phyloP scores from a whole-genome alignment of 1,139 yeast genomes.

The Scheffersomyces cryptocercus region DNA sequence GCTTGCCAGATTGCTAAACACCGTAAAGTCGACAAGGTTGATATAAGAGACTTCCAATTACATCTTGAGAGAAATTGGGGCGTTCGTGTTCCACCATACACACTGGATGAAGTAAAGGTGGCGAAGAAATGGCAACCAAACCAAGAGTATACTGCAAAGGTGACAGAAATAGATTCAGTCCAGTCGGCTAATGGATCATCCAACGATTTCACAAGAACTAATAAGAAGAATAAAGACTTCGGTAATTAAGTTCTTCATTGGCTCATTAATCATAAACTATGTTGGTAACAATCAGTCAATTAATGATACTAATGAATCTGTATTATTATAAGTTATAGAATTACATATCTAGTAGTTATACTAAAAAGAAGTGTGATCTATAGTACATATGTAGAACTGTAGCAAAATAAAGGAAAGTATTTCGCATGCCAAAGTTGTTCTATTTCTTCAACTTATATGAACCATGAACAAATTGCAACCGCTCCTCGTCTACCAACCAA shows the following conservation, averaged over 20 bases:
- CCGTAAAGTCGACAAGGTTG: slow-evolving; percentile 82
- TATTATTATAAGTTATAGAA: slow-evolving; percentile 2
- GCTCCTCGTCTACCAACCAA: slow-evolving; percentile 16
- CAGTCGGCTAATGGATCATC: background rate
- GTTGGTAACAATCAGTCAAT: background rate
- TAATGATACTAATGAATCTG: background rate
- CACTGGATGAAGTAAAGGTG: slow-evolving; percentile 85
- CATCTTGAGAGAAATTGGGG: slow-evolving; percentile 96
- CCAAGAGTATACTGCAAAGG: slow-evolving; percentile 46
- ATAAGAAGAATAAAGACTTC: too few species aligned
- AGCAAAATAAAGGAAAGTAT: too few species aligned
- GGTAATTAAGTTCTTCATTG: too few species aligned
- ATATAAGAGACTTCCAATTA: slow-evolving; percentile 84
- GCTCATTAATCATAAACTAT: too few species aligned
- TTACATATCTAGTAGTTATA: slow-evolving; percentile 1
- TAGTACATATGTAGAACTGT: too few species aligned
- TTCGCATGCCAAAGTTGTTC: background rate
- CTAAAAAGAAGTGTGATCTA: too few species aligned
- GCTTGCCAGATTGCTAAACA: slow-evolving; percentile 95
- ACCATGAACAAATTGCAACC: slow-evolving; percentile 16
- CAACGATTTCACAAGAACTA: too few species aligned
- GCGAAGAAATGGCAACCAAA: slow-evolving; percentile 83
- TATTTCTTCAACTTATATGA: slow-evolving; percentile 14
- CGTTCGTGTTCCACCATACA: slow-evolving; percentile 87
- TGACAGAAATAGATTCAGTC: slow-evolving; percentile 8